Evolutionary conservation across 2,329 filamentous ascomycete species (phyloP), one percentile per base, ranked within the genome.

Genomic region (Hypoxylon rubiginosum): DNA sequence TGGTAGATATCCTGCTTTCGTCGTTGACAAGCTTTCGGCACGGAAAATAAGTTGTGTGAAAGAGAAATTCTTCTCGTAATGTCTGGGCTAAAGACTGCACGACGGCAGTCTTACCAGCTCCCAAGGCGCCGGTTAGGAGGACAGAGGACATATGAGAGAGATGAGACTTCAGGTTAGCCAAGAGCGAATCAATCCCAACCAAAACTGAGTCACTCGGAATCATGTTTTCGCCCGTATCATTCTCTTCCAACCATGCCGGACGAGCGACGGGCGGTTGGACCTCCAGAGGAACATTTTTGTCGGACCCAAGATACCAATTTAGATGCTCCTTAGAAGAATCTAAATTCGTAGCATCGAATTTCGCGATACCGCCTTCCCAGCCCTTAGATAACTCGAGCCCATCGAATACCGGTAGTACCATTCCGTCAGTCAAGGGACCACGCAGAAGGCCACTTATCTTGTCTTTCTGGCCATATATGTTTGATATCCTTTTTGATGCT

Each of bases 21-120:
- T 98, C 94, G 1, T 92, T 97, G 28, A 97, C 91, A 3, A 97
- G 84, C 67, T 92, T 94, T 28, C 92, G 88, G 73, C 95, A 98
- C 0, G 93, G 88, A 70, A 97, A 94, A 79, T 97, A 97, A 4
- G 91, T 89, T 0, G 91, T 91, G 76, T 97, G 91, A 76, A 92
- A 97, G 0, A 97, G 82, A 56, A 88, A 86, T 49, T 93, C 89
- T 57, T 86, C 86, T 24, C 91, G 88, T 58, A 99, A 82, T 43
- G 86, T 86, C 74, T 92, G 89, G 1, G 91, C 93, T 28, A 98
- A 81, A 26, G 93, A 83, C 67, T 92, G 91, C 3, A 92, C 88
- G 28, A 97, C 86, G 0, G 90, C 90, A 2, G 93, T 94, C 81
- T 99, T 99, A 26, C 96, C 96, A 21, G 94, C 91, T 0, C 96